Conservation (phyloP, 352 stramenopile genomes). For the Globisporangium ultimum region DNA sequence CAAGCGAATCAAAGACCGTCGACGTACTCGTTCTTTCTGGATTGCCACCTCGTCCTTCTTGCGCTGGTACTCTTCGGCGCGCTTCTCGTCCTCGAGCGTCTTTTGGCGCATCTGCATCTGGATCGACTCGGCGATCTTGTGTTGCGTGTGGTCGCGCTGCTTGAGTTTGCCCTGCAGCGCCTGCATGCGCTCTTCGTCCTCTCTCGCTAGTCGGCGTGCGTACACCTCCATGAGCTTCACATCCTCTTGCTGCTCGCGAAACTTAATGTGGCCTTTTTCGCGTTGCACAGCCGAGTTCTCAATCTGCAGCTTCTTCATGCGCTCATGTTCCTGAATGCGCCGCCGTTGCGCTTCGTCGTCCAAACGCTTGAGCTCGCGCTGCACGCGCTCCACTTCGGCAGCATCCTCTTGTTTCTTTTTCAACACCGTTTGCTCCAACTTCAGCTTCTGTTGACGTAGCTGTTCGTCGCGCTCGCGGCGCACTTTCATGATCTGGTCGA, state of each 20-base stretch:
- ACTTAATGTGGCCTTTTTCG: slow-evolving; percentile 32
- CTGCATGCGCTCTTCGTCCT: slow-evolving; percentile 53
- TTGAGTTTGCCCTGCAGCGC: slow-evolving; percentile 41
- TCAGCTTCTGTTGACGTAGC: slow-evolving; percentile 45
- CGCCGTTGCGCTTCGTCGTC: slow-evolving; percentile 38
- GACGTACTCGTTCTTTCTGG: slow-evolving; percentile 25
- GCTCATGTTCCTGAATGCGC: slow-evolving; percentile 41
- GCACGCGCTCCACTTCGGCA: slow-evolving; percentile 48
- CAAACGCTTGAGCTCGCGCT: slow-evolving; percentile 41
- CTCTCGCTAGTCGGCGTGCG: slow-evolving; percentile 44
- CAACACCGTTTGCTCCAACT: slow-evolving; percentile 26
- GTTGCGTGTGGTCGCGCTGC: slow-evolving; percentile 35
- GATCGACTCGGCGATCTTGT: slow-evolving; percentile 35
- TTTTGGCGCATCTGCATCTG: slow-evolving; percentile 51
- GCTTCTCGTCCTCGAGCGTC: slow-evolving; percentile 46
- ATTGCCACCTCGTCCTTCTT: slow-evolving; percentile 37
- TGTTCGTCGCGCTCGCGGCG: slow-evolving; percentile 61
- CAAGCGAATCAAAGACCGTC: not conserved
- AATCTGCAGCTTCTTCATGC: slow-evolving; percentile 41
- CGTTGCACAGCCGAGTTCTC: slow-evolving; percentile 46
- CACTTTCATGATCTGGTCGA: slow-evolving; percentile 47
- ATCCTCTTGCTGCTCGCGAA: slow-evolving; percentile 50
- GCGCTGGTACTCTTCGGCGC: slow-evolving; percentile 63
- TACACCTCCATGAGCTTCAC: slow-evolving; percentile 73
- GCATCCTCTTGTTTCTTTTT: slow-evolving; percentile 43